phyloP scores from a whole-genome alignment of 2,329 filamentous ascomycete genomes.

The Neurospora crassa region DNA sequence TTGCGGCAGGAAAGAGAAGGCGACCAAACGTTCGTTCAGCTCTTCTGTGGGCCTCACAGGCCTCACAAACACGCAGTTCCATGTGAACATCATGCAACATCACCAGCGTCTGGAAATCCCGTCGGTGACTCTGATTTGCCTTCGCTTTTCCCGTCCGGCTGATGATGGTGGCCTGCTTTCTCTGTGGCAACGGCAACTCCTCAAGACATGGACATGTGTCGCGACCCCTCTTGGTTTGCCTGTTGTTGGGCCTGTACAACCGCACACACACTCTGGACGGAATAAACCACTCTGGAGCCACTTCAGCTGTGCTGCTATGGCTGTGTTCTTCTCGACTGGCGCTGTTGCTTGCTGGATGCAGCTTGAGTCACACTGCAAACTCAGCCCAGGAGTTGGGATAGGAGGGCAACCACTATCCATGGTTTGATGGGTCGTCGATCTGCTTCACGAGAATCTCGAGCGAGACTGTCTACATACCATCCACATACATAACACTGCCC shows the following conservation, averaged over 20 bases:
- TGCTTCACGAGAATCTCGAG: neutral
- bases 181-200: neutral
- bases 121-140: neutral
- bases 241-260: neutral
- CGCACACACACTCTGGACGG: neutral
- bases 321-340: constrained; percentile 6
- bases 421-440: neutral
- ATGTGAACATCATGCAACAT: neutral
- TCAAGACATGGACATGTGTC: neutral
- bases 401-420: neutral
- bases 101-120: neutral
- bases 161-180: neutral
- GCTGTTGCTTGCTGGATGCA: constrained; percentile 1
- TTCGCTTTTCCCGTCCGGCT: neutral
- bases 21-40: neutral
- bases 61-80: neutral
- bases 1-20: neutral
- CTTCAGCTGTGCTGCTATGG: neutral
- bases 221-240: neutral
- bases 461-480: neutral
- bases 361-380: neutral
- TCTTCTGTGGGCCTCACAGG: neutral
- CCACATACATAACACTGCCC: neutral
- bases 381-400: neutral
- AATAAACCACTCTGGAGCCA: neutral